These are phyloP conservation scores for Zasmidium cellare DNA, from an alignment of 2,329 filamentous ascomycete genomes.

Conservation along the genomic window DNA sequence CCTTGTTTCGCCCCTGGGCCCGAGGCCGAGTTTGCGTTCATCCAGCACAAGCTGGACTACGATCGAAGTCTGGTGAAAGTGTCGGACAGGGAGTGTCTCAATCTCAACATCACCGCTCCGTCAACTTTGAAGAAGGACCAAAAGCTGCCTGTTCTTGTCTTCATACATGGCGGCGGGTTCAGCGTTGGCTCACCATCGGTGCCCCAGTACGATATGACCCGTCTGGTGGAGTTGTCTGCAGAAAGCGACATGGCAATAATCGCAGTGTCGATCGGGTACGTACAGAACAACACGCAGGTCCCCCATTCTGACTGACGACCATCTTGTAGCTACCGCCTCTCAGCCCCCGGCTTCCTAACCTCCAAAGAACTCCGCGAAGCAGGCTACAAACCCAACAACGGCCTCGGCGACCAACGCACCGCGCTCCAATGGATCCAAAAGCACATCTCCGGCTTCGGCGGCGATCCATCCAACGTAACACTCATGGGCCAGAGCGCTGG, in stretches of 20 bases:
- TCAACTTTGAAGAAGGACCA: slow-evolving; percentile 7
- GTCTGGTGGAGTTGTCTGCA: slow-evolving; percentile 47
- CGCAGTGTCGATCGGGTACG: slow-evolving; percentile 36
- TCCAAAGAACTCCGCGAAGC: slow-evolving; percentile 22
- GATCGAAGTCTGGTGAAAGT: slow-evolving; percentile 34
- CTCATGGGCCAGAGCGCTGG: slow-evolving; percentile 52
- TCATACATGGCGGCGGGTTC: slow-evolving; percentile 56
- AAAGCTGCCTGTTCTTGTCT: slow-evolving; percentile 53
- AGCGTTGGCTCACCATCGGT: slow-evolving; percentile 47
- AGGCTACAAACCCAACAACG: slow-evolving; percentile 30
- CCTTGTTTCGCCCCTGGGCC: slow-evolving; percentile 43
- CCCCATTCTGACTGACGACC: background rate
- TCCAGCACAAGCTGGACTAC: slow-evolving; percentile 49
- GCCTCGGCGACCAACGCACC: slow-evolving; percentile 32
- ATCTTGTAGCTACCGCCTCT: slow-evolving; percentile 51
- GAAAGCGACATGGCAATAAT: slow-evolving; percentile 50
- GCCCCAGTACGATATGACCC: slow-evolving; percentile 52
- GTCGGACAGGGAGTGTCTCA: slow-evolving; percentile 53
- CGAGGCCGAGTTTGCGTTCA: slow-evolving; percentile 46
- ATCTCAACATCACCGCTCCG: slow-evolving; percentile 54
- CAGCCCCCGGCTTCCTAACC: slow-evolving; percentile 42
- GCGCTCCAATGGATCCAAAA: slow-evolving; percentile 40
- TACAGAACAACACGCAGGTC: background rate
- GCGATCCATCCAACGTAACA: slow-evolving; percentile 39
- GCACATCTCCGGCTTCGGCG: slow-evolving; percentile 41